Base-by-base conservation (phyloP, 352 stramenopile genomes). In the Elongisporangium prolatum region DNA sequence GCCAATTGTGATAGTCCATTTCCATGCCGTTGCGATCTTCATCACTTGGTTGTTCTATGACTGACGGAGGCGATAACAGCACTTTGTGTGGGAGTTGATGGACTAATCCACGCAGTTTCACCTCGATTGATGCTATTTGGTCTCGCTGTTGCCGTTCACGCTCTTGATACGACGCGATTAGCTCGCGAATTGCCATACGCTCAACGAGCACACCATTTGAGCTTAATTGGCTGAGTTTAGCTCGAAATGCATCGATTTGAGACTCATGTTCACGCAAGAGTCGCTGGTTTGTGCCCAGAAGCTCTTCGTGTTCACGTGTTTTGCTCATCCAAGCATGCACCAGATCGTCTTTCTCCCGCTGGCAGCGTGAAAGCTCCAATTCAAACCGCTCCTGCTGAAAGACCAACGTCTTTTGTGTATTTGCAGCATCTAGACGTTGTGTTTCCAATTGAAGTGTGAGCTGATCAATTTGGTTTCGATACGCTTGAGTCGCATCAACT, bases 281-380 rank as follows among this genome's bases (percentile, higher is more conserved):
- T 2, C 73, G 72, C 21, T 85, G 75, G 54, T 72, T 64, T 4
- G 63, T 25, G n/a, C 84, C 21, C 17, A 80, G 0, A 2, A 84
- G 52, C 40, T 87, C 74, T 60, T 87, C 74, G 10, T 69, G 73
- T 37, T 87, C 72, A 22, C 76, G 64, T 2, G 34, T 55, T 52
- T 84, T 87, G 8, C 54, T 51, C 52, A 75, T 69, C 59, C 72
- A 71, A 1, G 61, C 37, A 1, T 50, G 18, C 17, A 47, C 49
- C 2, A 66, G 37, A 6, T 58, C 50, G 10, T 77, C 62, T 50
- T 75, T 84, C 25, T 80, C 72, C 10, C 61, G 65, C 0, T 49
- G 28, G 17, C 58, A 50, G 21, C 63, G 64, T 14, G 22, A 38
- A 4, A 69, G 24, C 4, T 84, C 67, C 24, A 34, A 34, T 7